Conservation (phyloP, 140 eudicot species). For the Flaveria floridana region DNA sequence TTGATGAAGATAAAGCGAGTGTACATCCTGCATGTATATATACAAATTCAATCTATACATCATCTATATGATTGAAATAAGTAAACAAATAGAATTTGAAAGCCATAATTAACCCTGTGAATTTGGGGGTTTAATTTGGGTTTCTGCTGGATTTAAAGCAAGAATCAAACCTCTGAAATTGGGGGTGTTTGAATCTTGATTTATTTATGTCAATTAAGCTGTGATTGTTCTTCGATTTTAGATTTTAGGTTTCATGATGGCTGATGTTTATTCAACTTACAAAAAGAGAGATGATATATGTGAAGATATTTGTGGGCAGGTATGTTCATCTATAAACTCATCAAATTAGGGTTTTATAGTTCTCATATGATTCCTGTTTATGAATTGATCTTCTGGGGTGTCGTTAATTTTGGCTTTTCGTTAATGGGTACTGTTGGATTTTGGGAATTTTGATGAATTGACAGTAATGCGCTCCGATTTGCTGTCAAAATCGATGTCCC, state of each 20-base stretch:
- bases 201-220: neutral
- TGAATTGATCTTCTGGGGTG: no score
- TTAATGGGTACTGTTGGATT: constrained; percentile 2
- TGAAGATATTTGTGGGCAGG: constrained; percentile 65
- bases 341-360: no score
- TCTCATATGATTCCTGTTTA: no score
- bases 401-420: no score
- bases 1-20: constrained; percentile 21
- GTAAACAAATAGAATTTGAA: neutral
- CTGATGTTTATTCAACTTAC: constrained; percentile 54
- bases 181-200: neutral
- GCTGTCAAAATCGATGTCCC: neutral
- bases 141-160: no score
- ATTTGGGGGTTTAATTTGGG: no score
- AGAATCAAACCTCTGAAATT: constrained; percentile 9
- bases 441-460: constrained; percentile 21
- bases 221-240: neutral
- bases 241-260: constrained; percentile 31
- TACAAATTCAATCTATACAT: constrained; percentile 33
- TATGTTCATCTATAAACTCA: constrained; percentile 24
- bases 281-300: constrained; percentile 69
- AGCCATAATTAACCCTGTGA: no score
- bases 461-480: constrained; percentile 13
- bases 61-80: constrained; percentile 15
- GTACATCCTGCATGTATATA: constrained; percentile 37